Evolutionary conservation across 2,329 filamentous ascomycete genomes (phyloP).

Genomic region (Helotiales sp.): DNA sequence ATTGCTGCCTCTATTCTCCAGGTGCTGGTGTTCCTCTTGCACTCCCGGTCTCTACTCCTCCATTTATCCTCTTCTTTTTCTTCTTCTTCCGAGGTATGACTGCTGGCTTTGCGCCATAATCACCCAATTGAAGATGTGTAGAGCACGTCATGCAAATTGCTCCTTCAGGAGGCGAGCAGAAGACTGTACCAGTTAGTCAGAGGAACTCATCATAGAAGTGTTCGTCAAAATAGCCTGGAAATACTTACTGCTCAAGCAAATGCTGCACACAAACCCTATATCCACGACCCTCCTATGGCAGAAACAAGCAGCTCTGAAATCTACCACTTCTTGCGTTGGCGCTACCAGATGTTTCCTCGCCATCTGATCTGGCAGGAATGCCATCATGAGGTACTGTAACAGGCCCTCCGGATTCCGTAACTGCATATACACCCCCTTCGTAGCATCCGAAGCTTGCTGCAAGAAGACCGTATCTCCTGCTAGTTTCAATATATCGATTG

Average conservation of each 20-base stretch:
- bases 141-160: constrained; percentile 83
- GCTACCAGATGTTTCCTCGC: constrained; percentile 70
- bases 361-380: constrained; percentile 76
- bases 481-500: constrained; percentile 90
- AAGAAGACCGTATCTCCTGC: constrained; percentile 87
- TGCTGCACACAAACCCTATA: constrained; percentile 92
- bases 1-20: constrained; percentile 35
- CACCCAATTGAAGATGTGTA: constrained; percentile 75
- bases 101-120: constrained; percentile 77
- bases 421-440: constrained; percentile 71
- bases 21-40: constrained; percentile 64
- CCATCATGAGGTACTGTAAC: constrained; percentile 93
- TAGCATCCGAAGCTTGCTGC: constrained; percentile 84
- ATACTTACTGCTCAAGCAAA: constrained; percentile 80
- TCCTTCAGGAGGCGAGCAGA: constrained; percentile 69
- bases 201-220: background rate
- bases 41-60: constrained; percentile 60
- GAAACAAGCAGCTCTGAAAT: constrained; percentile 98
- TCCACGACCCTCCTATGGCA: constrained; percentile 92
- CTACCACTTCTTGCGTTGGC: constrained; percentile 84
- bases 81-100: constrained; percentile 74
- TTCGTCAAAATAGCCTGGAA: background rate
- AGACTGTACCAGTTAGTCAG: constrained; percentile 54
- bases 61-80: constrained; percentile 72
- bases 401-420: constrained; percentile 69